These are phyloP conservation scores for Chrysopogon serrulatus DNA, from an alignment of 176 grass and related monocot genomes.

Conservation along the genomic window DNA sequence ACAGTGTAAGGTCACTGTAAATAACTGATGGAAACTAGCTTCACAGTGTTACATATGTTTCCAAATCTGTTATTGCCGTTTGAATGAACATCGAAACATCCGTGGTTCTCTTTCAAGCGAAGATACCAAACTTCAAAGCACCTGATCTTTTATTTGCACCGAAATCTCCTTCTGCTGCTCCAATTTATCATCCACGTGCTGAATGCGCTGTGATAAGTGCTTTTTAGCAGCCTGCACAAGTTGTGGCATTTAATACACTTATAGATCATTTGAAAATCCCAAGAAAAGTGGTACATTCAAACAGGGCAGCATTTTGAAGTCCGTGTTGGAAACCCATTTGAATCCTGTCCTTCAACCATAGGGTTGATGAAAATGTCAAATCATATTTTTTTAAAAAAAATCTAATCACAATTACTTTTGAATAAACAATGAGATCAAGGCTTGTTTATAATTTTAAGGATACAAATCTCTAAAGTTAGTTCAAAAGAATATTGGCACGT, in stretches of 20 bases:
- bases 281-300: background rate
- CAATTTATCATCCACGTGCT: slow-evolving; percentile 75
- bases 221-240: slow-evolving; percentile 61
- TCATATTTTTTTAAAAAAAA: no score
- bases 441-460: background rate
- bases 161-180: slow-evolving; percentile 81
- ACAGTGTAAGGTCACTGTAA: background rate
- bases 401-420: background rate
- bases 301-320: background rate
- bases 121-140: slow-evolving; percentile 3
- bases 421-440: background rate
- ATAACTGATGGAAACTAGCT: background rate
- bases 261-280: background rate
- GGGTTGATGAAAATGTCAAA: background rate
- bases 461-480: background rate
- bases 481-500: background rate
- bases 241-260: background rate
- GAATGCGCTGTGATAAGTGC: slow-evolving; percentile 75
- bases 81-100: background rate
- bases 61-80: background rate
- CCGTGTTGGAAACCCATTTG: background rate
- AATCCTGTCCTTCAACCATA: background rate
- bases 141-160: slow-evolving; percentile 65
- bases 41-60: background rate
- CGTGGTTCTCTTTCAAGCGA: background rate